phyloP scores from a whole-genome alignment of 441 rosid genomes.

The Omphalea diandra region DNA sequence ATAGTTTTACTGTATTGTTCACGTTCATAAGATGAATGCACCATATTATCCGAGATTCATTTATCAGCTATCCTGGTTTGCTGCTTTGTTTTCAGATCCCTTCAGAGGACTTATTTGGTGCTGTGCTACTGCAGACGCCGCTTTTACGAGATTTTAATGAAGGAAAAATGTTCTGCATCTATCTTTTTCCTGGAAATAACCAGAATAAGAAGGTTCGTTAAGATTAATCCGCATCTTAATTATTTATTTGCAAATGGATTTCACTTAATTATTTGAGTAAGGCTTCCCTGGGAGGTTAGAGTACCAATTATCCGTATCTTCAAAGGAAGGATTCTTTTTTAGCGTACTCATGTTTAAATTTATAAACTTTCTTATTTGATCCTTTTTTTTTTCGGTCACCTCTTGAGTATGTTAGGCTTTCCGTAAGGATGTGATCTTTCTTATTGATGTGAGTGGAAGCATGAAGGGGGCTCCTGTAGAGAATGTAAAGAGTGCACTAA shows the following conservation, averaged over 20 bases:
- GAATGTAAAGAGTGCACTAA: conserved; percentile 52
- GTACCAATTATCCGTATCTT: background rate
- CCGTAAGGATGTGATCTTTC: conserved; percentile 62
- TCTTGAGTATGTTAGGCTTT: conserved; percentile 44
- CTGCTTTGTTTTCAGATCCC: conserved; percentile 42
- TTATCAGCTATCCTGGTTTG: conserved; percentile 5
- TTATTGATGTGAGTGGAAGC: conserved; percentile 79
- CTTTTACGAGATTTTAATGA: conserved; percentile 66
- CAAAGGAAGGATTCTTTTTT: too few relatives aligned
- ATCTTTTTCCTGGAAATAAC: conserved; percentile 72
- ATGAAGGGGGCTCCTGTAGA: conserved; percentile 67
- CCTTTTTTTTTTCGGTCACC: conserved; percentile 4
- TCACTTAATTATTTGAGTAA: background rate
- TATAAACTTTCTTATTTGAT: background rate
- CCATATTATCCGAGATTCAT: background rate
- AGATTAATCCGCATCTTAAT: background rate
- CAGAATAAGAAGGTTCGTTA: conserved; percentile 53
- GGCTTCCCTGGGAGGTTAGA: background rate
- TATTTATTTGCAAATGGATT: background rate
- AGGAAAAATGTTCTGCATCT: conserved; percentile 73
- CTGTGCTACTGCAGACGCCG: conserved; percentile 71
- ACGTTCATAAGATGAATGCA: background rate
- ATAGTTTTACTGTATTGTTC: background rate
- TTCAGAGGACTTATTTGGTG: conserved; percentile 53
- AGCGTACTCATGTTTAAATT: background rate